Conservation (phyloP, 805 yeast species). For the Schwanniomyces occidentalis region DNA sequence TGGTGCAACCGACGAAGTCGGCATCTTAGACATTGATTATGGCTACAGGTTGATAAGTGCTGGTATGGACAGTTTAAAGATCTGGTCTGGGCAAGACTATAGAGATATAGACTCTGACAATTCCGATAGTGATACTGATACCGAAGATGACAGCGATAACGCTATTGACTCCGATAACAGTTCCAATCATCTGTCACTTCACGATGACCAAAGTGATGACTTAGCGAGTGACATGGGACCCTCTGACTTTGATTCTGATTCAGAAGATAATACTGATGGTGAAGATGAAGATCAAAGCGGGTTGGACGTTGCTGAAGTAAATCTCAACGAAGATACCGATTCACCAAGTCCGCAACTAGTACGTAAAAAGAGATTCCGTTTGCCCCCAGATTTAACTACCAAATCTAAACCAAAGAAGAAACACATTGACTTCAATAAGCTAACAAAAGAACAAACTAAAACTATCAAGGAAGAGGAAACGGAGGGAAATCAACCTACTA, state of each 20-base stretch:
- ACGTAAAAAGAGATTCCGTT: slow-evolving; percentile 14
- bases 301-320: not conserved
- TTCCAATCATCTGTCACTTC: slow-evolving; percentile 6
- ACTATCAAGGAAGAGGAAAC: slow-evolving; percentile 12
- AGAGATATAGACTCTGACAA: slow-evolving; percentile 17
- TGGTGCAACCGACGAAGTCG: slow-evolving; percentile 67
- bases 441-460: slow-evolving; percentile 6
- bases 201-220: slow-evolving; percentile 8
- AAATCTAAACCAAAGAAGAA: slow-evolving; percentile 17
- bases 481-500: slow-evolving; percentile 18
- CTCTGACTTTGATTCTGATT: slow-evolving; percentile 8
- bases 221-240: too few relatives aligned
- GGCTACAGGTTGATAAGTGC: slow-evolving; percentile 79
- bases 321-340: slow-evolving; percentile 10
- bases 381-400: slow-evolving; percentile 4
- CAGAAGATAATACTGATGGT: slow-evolving; percentile 7
- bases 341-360: slow-evolving; percentile 10
- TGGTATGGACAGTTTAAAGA: slow-evolving; percentile 77
- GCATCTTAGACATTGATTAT: slow-evolving; percentile 72
- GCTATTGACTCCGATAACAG: slow-evolving; percentile 8
- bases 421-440: slow-evolving; percentile 18
- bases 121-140: slow-evolving; percentile 21
- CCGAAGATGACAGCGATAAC: slow-evolving; percentile 7
- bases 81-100: slow-evolving; percentile 58
- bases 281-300: slow-evolving; percentile 5